These are phyloP conservation scores for Dryas octopetala DNA, from an alignment of 306 rosid genomes.

Conservation along the genomic window DNA sequence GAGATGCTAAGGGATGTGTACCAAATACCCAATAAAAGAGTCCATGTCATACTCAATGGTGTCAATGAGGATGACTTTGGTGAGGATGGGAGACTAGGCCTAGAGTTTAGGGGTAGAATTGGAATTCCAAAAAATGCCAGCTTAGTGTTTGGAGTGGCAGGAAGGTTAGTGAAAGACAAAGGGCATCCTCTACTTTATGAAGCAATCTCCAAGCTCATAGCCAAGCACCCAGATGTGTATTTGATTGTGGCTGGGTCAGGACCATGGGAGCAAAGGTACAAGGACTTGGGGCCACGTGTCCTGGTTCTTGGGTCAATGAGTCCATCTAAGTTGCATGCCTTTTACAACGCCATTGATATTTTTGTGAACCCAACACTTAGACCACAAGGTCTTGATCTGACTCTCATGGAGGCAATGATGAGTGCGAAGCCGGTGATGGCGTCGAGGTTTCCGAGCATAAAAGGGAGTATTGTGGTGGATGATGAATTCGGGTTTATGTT, in stretches of 20 bases:
- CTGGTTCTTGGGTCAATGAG: conserved; percentile 79
- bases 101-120: conserved; percentile 48
- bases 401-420: conserved; percentile 96
- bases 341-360: conserved; percentile 76
- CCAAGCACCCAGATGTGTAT: conserved; percentile 52
- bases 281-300: conserved; percentile 70
- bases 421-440: conserved; percentile 84
- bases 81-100: conserved; percentile 50
- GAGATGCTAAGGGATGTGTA: conserved; percentile 87
- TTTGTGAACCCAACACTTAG: conserved; percentile 89
- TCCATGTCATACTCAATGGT: conserved; percentile 89
- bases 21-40: conserved; percentile 75
- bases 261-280: conserved; percentile 81
- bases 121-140: conserved; percentile 68
- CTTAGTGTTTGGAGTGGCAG: conserved; percentile 86
- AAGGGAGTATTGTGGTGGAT: conserved; percentile 75
- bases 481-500: conserved; percentile 82
- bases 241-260: conserved; percentile 89
- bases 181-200: conserved; percentile 88
- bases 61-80: conserved; percentile 64
- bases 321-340: conserved; percentile 60
- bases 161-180: conserved; percentile 89
- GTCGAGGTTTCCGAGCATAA: conserved; percentile 85
- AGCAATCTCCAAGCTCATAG: conserved; percentile 61
- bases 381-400: conserved; percentile 93